These are phyloP conservation scores for Ballota nigra DNA, from an alignment of 257 asterid genomes.

Conservation along the genomic window DNA sequence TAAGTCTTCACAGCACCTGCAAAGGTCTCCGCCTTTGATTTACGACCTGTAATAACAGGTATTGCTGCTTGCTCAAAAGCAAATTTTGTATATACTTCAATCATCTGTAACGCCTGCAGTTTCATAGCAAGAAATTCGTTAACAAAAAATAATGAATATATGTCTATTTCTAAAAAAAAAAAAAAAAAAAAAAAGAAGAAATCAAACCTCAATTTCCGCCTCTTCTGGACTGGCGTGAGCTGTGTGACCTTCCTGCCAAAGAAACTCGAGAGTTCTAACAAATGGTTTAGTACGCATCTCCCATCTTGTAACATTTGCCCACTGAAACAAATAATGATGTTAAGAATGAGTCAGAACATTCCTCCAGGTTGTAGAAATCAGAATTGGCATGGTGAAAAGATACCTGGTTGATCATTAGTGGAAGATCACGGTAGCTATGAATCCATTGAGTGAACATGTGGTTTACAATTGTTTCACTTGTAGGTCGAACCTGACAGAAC, in stretches of 20 bases:
- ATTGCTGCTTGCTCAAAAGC: conserved; percentile 98
- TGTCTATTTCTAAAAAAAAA: neutral
- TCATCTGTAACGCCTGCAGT: conserved; percentile 97
- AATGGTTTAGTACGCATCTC: conserved; percentile 99
- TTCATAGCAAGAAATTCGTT: conserved; percentile 31
- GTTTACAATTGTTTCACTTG: conserved; percentile 98
- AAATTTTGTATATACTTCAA: conserved; percentile 81
- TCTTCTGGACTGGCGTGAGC: conserved; percentile 94
- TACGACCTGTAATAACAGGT: conserved; percentile 96
- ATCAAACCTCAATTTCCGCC: conserved; percentile 87
- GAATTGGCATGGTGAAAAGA: conserved; percentile 13
- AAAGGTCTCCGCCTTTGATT: conserved; percentile 88
- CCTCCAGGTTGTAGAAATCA: neutral
- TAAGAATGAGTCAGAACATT: conserved; percentile 3
- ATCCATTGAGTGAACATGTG: conserved; percentile 99
- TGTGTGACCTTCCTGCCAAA: conserved; percentile 99
- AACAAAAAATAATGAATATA: conserved; percentile 26
- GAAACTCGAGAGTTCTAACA: conserved; percentile 89
- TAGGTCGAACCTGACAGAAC: conserved; percentile 99
- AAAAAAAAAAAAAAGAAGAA: conserved; percentile 11
- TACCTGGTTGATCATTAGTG: conserved; percentile 98
- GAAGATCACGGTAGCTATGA: conserved; percentile 98
- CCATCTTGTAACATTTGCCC: conserved; percentile 99
- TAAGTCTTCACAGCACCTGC: conserved; percentile 96
- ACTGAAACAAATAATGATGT: conserved; percentile 43